Conservation (phyloP, 768 basidiomycete species). For the Cantharellus anzutake region DNA sequence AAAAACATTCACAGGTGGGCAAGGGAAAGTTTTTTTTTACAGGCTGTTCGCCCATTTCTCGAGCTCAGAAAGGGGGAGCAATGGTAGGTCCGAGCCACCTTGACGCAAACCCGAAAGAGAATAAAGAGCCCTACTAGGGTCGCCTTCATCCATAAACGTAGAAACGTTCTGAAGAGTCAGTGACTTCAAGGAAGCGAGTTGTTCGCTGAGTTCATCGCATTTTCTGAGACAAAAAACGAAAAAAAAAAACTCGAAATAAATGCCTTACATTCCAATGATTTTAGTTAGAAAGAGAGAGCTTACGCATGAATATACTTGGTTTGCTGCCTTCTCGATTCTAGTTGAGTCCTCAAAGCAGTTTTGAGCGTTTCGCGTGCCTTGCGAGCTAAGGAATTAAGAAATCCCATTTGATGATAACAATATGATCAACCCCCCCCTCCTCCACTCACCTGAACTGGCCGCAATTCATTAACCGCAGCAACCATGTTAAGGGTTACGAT, state of each 20-base stretch:
- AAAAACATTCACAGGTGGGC: too few relatives aligned
- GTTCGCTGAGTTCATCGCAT: not conserved
- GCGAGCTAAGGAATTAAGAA: not conserved
- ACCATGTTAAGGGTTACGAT: slow-evolving; percentile 72
- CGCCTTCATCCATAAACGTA: too few relatives aligned
- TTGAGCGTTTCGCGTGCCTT: slow-evolving; percentile 71
- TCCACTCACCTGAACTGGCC: slow-evolving; percentile 55
- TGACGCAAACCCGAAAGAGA: too few relatives aligned
- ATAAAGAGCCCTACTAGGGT: too few relatives aligned
- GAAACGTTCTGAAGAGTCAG: too few relatives aligned
- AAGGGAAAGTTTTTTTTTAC: too few relatives aligned
- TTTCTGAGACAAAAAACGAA: not conserved
- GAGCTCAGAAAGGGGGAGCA: too few relatives aligned
- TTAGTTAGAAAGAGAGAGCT: slow-evolving; percentile 12
- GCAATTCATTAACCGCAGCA: slow-evolving; percentile 74
- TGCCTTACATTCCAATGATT: not conserved
- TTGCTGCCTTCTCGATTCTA: slow-evolving; percentile 56
- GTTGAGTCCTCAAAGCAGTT: slow-evolving; percentile 59
- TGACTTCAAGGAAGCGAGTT: not conserved
- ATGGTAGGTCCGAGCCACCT: too few relatives aligned
- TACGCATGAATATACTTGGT: slow-evolving; percentile 51
- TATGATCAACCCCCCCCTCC: not conserved
- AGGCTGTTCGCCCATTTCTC: too few relatives aligned
- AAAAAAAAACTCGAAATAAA: not conserved
- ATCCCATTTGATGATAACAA: not conserved